Evolutionary conservation across 2,329 filamentous ascomycete species (phyloP).

Genomic region (Plectosphaerella cucumerina): DNA sequence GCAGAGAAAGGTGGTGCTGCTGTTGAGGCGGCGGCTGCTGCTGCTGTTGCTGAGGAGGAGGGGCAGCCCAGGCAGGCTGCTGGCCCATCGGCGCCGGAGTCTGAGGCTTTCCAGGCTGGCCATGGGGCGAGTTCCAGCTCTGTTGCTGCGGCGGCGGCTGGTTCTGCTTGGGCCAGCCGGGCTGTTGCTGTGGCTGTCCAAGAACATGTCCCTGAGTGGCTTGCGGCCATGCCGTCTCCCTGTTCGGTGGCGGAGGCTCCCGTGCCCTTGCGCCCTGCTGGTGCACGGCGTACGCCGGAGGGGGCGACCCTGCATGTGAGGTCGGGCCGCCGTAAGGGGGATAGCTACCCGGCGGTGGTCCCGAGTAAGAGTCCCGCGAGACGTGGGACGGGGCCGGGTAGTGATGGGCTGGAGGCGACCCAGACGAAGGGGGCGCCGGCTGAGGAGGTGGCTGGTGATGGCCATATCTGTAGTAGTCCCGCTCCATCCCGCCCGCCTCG

Average conservation of each 20-base stretch:
- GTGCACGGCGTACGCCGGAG: slow-evolving; percentile 51
- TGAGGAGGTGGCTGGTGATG: slow-evolving; percentile 25
- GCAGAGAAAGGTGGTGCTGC: slow-evolving; percentile 17
- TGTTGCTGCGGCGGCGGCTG: neutral
- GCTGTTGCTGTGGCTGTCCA: slow-evolving; percentile 22
- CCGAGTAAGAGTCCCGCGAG: slow-evolving; percentile 34
- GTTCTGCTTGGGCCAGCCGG: neutral
- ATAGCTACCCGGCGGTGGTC: slow-evolving; percentile 33
- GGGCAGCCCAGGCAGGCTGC: neutral
- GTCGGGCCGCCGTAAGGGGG: slow-evolving; percentile 31
- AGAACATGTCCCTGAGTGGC: slow-evolving; percentile 17
- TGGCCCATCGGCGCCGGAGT: neutral
- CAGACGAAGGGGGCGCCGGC: slow-evolving; percentile 25
- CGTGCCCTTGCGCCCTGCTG: slow-evolving; percentile 37
- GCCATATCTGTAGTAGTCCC: slow-evolving; percentile 45
- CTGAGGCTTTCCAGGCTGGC: slow-evolving; percentile 28
- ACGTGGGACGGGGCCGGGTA: slow-evolving; percentile 37
- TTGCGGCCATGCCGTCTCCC: slow-evolving; percentile 31
- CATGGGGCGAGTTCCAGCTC: slow-evolving; percentile 33
- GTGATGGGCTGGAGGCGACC: slow-evolving; percentile 40
- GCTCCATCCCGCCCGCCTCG: slow-evolving; percentile 33
- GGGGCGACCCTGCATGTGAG: slow-evolving; percentile 43
- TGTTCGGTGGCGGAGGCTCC: slow-evolving; percentile 31
- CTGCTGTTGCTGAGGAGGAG: slow-evolving; percentile 7
- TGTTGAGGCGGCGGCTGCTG: slow-evolving; percentile 14